A percentile compares a stretch with the other conserved stretches of the same genome.
phyloP scores from a whole-genome alignment of 192 early-diverging fungal genomes.

The Lobosporangium transversale region DNA sequence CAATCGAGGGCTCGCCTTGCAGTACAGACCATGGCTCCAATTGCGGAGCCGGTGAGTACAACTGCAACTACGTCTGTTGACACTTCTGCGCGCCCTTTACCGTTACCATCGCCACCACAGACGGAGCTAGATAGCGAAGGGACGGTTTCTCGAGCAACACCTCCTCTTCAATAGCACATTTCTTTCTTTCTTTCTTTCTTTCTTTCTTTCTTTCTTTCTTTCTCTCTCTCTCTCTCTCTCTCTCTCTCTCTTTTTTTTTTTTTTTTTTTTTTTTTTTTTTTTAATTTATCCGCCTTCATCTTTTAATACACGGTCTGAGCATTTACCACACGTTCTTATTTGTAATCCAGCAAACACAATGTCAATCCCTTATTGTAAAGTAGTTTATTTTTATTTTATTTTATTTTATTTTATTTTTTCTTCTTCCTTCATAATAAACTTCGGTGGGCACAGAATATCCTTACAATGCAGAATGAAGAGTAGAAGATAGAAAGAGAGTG shows the following conservation, averaged over 20 bases:
- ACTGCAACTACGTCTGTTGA: background rate
- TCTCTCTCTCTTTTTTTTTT: too few species aligned
- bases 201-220: background rate
- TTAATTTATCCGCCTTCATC: background rate
- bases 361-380: too few species aligned
- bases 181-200: background rate
- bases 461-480: too few species aligned
- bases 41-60: background rate
- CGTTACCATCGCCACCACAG: conserved; percentile 19
- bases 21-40: background rate
- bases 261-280: background rate
- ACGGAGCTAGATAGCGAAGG: background rate
- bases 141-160: background rate
- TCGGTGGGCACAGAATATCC: too few species aligned
- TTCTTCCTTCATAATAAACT: too few species aligned
- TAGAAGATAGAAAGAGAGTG: too few species aligned
- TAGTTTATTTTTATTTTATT: too few species aligned
- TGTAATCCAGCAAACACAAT: too few species aligned
- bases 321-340: too few species aligned
- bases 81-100: background rate
- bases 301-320: background rate
- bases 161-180: background rate
- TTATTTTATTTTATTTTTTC: too few species aligned
- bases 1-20: conserved; percentile 9
- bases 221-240: background rate